Percentiles rank a stretch among this genome's conserved stretches.
phyloP scores from a whole-genome alignment of 805 yeast genomes.

The Barnettozyma botsteinii region DNA sequence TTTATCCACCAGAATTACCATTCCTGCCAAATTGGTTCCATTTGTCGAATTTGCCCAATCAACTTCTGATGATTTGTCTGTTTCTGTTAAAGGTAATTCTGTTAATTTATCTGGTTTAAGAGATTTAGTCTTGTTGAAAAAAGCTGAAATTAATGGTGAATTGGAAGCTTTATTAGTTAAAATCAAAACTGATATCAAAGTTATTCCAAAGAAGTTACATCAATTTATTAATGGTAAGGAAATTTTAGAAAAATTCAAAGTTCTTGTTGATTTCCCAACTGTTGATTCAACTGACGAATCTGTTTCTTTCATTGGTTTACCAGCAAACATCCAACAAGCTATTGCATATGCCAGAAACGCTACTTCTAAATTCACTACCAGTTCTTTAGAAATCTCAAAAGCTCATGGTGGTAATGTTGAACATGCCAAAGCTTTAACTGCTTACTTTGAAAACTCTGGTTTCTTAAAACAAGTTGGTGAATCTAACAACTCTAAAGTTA shows the following conservation, averaged over 20 bases:
- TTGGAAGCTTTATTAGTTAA: constrained; percentile 40
- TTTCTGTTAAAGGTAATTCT: constrained; percentile 32
- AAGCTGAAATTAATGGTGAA: constrained; percentile 41
- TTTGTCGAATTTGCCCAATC: constrained; percentile 29
- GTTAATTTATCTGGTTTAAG: constrained; percentile 67
- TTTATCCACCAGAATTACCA: constrained; percentile 43
- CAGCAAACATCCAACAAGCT: constrained; percentile 54
- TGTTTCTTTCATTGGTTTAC: constrained; percentile 62
- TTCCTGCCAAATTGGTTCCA: constrained; percentile 31
- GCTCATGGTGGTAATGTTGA: constrained; percentile 77
- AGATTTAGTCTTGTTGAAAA: constrained; percentile 52
- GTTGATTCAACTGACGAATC: constrained; percentile 34
- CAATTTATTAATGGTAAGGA: constrained; percentile 56
- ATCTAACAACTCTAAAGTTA: constrained; percentile 39
- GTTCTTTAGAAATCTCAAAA: constrained; percentile 72
- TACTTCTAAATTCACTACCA: constrained; percentile 55
- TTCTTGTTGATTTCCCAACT: constrained; percentile 50
- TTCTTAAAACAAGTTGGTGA: constrained; percentile 38
- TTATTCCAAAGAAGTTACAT: constrained; percentile 65
- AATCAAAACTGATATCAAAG: constrained; percentile 47
- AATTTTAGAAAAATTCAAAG: constrained; percentile 48
- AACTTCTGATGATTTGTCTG: constrained; percentile 23
- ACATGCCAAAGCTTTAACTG: constrained; percentile 74
- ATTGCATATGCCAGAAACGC: constrained; percentile 52
- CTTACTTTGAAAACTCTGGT: constrained; percentile 53